Evolutionary conservation across 257 asterid genomes (phyloP).

Genomic region (Asclepias syriaca): DNA sequence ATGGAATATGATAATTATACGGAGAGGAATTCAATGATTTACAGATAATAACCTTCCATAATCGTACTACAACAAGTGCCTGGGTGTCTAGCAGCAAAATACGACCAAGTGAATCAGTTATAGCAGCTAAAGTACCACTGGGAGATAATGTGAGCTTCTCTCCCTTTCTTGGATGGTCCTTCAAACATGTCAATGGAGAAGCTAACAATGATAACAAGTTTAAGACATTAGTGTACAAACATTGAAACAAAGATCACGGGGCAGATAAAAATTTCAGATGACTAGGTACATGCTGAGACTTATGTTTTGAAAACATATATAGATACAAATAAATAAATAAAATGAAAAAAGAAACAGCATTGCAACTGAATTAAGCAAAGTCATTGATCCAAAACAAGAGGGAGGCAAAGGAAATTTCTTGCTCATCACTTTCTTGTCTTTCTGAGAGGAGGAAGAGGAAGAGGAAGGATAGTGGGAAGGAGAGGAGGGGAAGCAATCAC

Average conservation of each 20-base stretch:
- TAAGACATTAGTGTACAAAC: conserved; percentile 14
- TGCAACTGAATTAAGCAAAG: neutral
- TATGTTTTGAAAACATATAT: neutral
- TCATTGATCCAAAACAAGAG: neutral
- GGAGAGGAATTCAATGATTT: neutral
- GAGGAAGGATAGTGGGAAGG: neutral
- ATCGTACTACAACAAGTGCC: conserved; percentile 88
- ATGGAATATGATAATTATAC: neutral
- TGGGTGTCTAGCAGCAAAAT: conserved; percentile 91
- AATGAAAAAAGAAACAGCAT: neutral
- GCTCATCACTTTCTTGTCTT: neutral
- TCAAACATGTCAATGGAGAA: conserved; percentile 79
- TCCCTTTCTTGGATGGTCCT: conserved; percentile 94
- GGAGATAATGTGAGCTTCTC: conserved; percentile 94
- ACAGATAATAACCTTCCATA: conserved; percentile 71
- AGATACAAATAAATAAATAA: too few relatives aligned
- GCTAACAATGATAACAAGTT: conserved; percentile 49
- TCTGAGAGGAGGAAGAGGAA: too few relatives aligned
- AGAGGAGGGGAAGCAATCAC: too few relatives aligned
- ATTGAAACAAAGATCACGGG: conserved; percentile 5
- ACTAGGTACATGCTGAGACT: neutral
- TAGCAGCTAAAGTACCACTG: conserved; percentile 92
- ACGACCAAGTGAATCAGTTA: conserved; percentile 97
- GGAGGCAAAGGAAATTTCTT: neutral
- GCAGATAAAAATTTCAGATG: neutral